Base-by-base conservation (phyloP, 1,139 yeast species). In the Hyphopichia pseudoburtonii region DNA sequence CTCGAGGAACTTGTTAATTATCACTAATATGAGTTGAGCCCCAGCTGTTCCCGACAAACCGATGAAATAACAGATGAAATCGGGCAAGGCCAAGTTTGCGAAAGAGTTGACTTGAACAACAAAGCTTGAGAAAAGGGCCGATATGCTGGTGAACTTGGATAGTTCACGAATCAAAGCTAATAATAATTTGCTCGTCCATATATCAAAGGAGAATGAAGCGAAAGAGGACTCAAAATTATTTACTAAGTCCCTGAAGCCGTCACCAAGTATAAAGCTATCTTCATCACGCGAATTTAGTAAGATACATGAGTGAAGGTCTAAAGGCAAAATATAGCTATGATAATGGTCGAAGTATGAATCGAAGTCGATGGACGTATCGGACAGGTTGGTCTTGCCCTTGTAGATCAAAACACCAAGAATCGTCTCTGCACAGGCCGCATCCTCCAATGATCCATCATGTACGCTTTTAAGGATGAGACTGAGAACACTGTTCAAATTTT, bases 361-460 rank as follows among this genome's bases (percentile, higher is more conserved):
- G 11, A 53, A 59, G 2, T 46, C 37, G 6, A 35, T 41, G 14
- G 46, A 44, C 0, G 29, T 32, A 3, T 47, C 39, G 25, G 45
- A 49, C n/a, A n/a, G n/a, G n/a, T n/a, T n/a, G n/a, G n/a, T n/a
- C n/a, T n/a, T n/a, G n/a, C n/a, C n/a, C 31, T 57, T 60, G 40
- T 53, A 42, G 2, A 66, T 43, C 23, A 72, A 48, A 3, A 62
- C 71, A 2, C 77, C 77, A 11, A 69, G 36, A 9, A 67, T 51
- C 2, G 66, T 48, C 32, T 73, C 76, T 27, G 68, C 62, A 36
- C 67, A 61, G 3, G 61, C 57, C 10, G 49, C 47, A 1, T 57
- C 46, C 12, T 48, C 44, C 1, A 48, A 25, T 30, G 45, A 36
- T 16, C 37, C 42, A 2, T 34, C 28, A 3, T 37, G 32, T 3